Percentiles rank a stretch among this genome's conserved stretches.
Evolutionary conservation across 192 early-diverging fungal genomes (phyloP).

Genomic region (Geosiphon pyriformis): DNA sequence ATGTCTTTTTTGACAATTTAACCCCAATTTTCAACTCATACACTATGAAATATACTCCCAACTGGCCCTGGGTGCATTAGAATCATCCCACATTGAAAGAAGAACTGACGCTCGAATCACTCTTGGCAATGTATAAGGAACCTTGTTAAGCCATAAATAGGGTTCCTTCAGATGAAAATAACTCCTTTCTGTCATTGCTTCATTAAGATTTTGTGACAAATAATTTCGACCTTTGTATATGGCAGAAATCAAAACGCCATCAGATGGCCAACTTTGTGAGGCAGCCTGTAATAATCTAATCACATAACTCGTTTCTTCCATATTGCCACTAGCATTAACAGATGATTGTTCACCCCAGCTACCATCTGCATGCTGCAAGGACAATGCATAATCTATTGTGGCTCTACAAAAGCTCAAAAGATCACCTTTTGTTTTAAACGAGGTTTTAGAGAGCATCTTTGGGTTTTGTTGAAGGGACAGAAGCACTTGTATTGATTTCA

Average conservation of each 20-base stretch:
- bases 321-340: background rate
- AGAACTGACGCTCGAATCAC: conserved; percentile 10
- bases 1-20: too few species aligned
- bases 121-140: conserved; percentile 4
- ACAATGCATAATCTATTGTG: conserved; percentile 6
- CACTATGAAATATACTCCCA: too few species aligned
- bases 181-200: conserved; percentile 1
- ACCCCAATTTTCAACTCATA: too few species aligned
- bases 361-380: conserved; percentile 13
- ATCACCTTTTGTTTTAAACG: background rate
- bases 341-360: conserved; percentile 18
- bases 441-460: background rate
- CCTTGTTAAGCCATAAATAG: conserved; percentile 16
- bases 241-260: background rate
- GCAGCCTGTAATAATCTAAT: conserved; percentile 3
- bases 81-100: conserved; percentile 9
- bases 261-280: background rate
- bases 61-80: too few species aligned
- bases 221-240: background rate
- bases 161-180: conserved; percentile 13
- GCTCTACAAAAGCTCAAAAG: background rate
- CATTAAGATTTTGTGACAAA: background rate
- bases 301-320: conserved; percentile 19
- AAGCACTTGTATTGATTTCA: background rate
- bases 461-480: background rate